Base-by-base conservation (phyloP, 2,329 filamentous ascomycete genomes). In the Fusarium graminum region DNA sequence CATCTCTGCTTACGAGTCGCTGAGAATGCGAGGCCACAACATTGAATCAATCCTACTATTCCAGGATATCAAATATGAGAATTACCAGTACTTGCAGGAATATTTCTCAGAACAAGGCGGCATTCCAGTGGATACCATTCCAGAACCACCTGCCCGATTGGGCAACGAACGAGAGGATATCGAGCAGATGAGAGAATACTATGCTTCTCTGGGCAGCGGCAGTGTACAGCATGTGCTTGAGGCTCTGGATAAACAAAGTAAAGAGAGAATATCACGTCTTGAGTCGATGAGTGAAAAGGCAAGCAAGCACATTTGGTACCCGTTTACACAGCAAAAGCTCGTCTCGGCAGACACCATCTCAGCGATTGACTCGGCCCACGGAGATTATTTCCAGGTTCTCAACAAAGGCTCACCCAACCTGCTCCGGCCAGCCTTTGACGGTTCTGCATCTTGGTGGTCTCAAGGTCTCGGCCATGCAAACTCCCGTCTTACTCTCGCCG, bases 381-480 rank as follows among this genome's bases (percentile, higher is more conserved):
- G 90, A 9, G 92, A 94, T 72, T 88, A 88, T 73, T 96, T 95
- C 75, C 90, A 94, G 73, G 89, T 88, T 0, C 73, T 70, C 16
- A 65, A 65, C 32, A 54, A 61, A 7, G 30, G 16, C 1, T 38
- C 43, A 0, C 3, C 62, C 0, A 49, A 42, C 7, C 62, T 77
- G 0, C 64, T 77, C 0, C 70, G 70, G 2, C 85, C 91, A 1
- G 89, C 90, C 0, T 93, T 95, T 54, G 93, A 96, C 69, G 92
- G 90, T 4, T 95, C 92, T 1, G 92, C 92, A 1, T 94, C 92
- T 0, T 96, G 93, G 92, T 96, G 93, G 92, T 96, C 92, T 0
- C 93, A 96, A 77, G 92, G 92, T 3, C 83, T 96, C 0, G 92
- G 93, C 2, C 93, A 96, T 67, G 90, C 89, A 7, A 93, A 92